These are phyloP conservation scores for Botrytis sinoallii DNA, from an alignment of 2,329 filamentous ascomycete species.

Conservation along the genomic window DNA sequence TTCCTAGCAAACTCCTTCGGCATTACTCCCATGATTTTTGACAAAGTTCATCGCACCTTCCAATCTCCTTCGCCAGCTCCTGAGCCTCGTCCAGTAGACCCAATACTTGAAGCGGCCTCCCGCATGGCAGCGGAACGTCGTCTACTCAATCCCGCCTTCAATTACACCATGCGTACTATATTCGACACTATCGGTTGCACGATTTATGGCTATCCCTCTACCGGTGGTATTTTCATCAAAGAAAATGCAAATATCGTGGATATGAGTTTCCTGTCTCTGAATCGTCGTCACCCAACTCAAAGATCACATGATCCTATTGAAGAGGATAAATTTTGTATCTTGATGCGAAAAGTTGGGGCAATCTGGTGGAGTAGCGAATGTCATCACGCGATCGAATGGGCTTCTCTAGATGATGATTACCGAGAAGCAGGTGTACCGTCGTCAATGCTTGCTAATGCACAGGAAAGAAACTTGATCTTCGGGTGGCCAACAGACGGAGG, in stretches of 20 bases:
- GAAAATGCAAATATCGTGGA: not conserved
- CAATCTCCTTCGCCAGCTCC: not conserved
- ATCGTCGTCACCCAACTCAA: not conserved
- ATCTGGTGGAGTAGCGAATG: constrained; percentile 1
- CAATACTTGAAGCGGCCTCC: not conserved
- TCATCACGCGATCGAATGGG: not conserved
- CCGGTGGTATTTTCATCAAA: not conserved
- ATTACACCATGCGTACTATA: constrained; percentile 2
- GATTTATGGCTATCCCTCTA: not conserved
- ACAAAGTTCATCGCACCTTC: not conserved
- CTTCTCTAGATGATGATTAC: not conserved
- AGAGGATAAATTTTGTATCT: not conserved
- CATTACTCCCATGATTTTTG: not conserved
- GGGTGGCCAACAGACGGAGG: not conserved
- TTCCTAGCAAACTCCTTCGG: not conserved
- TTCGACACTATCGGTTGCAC: not conserved
- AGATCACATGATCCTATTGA: not conserved
- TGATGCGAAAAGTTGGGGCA: not conserved
- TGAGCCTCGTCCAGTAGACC: not conserved
- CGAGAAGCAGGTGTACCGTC: not conserved
- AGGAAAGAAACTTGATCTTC: not conserved
- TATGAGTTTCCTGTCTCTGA: not conserved
- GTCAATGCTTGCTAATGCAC: not conserved
- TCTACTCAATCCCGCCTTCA: not conserved
- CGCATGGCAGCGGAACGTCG: not conserved